Percentiles rank a stretch among this genome's conserved stretches.
Conservation (phyloP, 331 rosid species). For the Saraca asoca region DNA sequence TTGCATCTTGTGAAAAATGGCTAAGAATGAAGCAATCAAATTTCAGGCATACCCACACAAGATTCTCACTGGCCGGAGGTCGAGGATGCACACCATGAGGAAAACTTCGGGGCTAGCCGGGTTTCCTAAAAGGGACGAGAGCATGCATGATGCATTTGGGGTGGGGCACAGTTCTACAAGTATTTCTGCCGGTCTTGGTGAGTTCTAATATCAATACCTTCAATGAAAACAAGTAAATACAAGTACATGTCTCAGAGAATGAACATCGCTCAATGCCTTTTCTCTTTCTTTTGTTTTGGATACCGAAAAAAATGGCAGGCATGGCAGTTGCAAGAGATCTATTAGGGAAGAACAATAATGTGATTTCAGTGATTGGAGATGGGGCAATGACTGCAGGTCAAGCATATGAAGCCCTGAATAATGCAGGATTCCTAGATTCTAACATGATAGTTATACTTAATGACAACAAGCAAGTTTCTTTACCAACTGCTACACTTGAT, state of each 20-base stretch:
- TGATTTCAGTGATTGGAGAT: conserved; percentile 79
- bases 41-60: conserved; percentile 79
- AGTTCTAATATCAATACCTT: not conserved
- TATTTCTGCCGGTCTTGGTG: conserved; percentile 86
- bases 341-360: conserved; percentile 54
- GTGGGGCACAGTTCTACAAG: conserved; percentile 82
- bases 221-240: not conserved
- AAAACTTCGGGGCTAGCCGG: conserved; percentile 80
- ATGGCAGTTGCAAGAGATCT: conserved; percentile 88
- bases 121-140: conserved; percentile 81
- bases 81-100: conserved; percentile 65
- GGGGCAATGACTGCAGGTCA: conserved; percentile 90
- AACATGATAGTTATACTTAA: conserved; percentile 65
- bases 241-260: not conserved
- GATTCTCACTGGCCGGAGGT: conserved; percentile 79
- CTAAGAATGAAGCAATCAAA: not conserved
- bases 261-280: conserved; percentile 9
- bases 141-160: conserved; percentile 73
- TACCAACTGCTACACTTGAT: conserved; percentile 80
- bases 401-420: conserved; percentile 88
- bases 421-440: conserved; percentile 68
- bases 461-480: conserved; percentile 83
- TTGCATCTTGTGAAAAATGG: too few species aligned
- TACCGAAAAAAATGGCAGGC: conserved; percentile 40
- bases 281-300: not conserved